Conservation (phyloP, 1,284 basidiomycete genomes). For the Cryptococcus jaspeensis region DNA sequence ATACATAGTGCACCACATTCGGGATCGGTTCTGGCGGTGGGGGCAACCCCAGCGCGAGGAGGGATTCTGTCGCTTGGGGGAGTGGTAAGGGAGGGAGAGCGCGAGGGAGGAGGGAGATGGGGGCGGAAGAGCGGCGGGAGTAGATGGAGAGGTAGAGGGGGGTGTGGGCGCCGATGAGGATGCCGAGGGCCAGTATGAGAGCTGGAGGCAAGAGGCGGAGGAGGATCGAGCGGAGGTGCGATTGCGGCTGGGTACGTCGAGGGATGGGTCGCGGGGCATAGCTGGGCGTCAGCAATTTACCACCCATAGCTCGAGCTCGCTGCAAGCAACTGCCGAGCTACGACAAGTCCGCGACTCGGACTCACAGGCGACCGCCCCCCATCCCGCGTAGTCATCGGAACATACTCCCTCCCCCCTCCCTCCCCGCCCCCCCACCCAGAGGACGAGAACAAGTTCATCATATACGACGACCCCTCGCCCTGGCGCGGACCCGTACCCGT, state of each 20-base stretch:
- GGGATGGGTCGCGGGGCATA: background rate
- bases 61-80: constrained; percentile 1
- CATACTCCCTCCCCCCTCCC: constrained; percentile 12
- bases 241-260: background rate
- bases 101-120: constrained; percentile 24
- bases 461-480: too few relatives aligned
- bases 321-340: background rate
- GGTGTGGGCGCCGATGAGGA: constrained; percentile 29
- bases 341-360: background rate
- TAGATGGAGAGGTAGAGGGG: constrained; percentile 35
- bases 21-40: constrained; percentile 29
- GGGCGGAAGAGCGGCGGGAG: constrained; percentile 19
- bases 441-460: too few relatives aligned
- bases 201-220: constrained; percentile 12
- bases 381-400: constrained; percentile 12
- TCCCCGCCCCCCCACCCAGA: background rate
- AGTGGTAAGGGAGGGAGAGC: constrained; percentile 26
- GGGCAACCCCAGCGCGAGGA: constrained; percentile 17
- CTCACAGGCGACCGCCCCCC: constrained; percentile 7
- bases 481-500: too few relatives aligned
- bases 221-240: constrained; percentile 2
- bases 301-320: background rate
- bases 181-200: constrained; percentile 24
- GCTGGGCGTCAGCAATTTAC: too few relatives aligned
- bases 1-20: constrained; percentile 47